These are phyloP conservation scores for Aleurites moluccanus DNA, from an alignment of 441 rosid species.

Conservation along the genomic window DNA sequence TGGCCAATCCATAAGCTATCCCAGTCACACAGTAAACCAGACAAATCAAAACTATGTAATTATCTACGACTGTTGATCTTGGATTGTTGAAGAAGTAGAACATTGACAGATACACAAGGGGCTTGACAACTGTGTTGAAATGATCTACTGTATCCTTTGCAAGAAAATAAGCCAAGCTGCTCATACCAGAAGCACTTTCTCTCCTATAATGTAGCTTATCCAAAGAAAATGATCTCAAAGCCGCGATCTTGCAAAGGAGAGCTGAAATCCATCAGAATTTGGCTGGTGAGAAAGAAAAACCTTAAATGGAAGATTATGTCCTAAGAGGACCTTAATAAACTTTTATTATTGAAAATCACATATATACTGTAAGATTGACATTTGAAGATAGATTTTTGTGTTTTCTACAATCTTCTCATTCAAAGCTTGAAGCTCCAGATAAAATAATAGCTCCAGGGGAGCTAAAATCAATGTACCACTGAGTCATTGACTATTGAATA, in stretches of 20 bases:
- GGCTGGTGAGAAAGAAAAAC: conserved; percentile 6
- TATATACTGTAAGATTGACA: neutral
- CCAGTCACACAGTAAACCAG: conserved; percentile 95
- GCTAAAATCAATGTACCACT: neutral
- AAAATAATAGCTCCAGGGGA: neutral
- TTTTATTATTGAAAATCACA: neutral
- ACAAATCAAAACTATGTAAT: conserved; percentile 71
- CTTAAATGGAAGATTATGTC: neutral
- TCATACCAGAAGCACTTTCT: conserved; percentile 87
- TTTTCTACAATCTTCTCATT: neutral
- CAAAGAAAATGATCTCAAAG: conserved; percentile 83
- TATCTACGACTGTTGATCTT: conserved; percentile 70
- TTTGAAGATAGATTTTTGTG: neutral
- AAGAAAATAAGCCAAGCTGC: conserved; percentile 88
- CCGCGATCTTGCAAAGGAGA: conserved; percentile 88
- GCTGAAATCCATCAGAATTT: conserved; percentile 46
- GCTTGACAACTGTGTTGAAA: conserved; percentile 88
- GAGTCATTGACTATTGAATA: neutral
- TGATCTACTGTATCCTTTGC: conserved; percentile 91
- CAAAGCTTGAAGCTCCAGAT: neutral
- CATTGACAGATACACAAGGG: conserved; percentile 88
- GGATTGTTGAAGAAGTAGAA: conserved; percentile 98
- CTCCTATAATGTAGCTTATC: conserved; percentile 94
- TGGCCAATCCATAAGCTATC: conserved; percentile 77
- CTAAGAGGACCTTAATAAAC: neutral